These are phyloP conservation scores for Candida hungchunana DNA, from an alignment of 805 yeast genomes.

Conservation along the genomic window DNA sequence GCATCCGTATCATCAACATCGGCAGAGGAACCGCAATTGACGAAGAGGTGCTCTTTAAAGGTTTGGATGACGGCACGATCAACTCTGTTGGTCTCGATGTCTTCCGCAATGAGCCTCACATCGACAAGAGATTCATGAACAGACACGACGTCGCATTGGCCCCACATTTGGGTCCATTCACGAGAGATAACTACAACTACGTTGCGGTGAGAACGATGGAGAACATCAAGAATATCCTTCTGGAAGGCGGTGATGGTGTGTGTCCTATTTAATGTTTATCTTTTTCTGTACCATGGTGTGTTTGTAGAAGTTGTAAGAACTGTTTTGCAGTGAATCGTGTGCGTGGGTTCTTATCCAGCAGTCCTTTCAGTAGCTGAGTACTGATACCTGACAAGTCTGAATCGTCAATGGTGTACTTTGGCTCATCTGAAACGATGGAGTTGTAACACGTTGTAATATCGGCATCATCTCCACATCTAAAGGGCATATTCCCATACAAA, in stretches of 20 bases:
- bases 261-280: constrained; percentile 7
- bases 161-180: constrained; percentile 74
- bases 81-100: constrained; percentile 72
- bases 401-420: too few relatives aligned
- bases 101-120: constrained; percentile 54
- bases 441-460: background rate
- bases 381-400: background rate
- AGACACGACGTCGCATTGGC: constrained; percentile 44
- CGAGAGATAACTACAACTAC: constrained; percentile 48
- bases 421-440: background rate
- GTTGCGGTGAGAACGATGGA: constrained; percentile 52
- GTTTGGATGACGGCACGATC: constrained; percentile 54
- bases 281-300: background rate
- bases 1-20: constrained; percentile 64
- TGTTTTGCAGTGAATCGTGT: background rate
- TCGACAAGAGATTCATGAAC: background rate
- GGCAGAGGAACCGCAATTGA: constrained; percentile 71
- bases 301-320: background rate
- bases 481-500: constrained; percentile 1
- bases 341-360: background rate
- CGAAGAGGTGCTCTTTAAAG: constrained; percentile 56
- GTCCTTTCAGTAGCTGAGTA: background rate
- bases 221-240: constrained; percentile 35
- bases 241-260: constrained; percentile 21
- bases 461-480: background rate